These are phyloP conservation scores for Gossypium rotundifolium DNA, from an alignment of 345 rosid species.

Conservation along the genomic window DNA sequence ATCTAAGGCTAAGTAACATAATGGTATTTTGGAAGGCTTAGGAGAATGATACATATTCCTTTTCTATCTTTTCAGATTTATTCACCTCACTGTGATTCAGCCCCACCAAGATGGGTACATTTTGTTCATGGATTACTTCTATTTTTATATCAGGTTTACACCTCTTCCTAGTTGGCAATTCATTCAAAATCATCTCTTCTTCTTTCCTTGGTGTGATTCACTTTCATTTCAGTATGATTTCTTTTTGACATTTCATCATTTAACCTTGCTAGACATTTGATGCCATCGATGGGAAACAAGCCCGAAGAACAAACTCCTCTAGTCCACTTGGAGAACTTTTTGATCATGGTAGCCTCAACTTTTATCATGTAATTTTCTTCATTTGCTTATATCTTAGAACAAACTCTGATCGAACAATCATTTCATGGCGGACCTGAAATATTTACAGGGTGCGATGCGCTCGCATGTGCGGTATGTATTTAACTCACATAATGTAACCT, in stretches of 20 bases:
- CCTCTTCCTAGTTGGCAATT: background rate
- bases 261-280: conserved; percentile 71
- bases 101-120: conserved; percentile 97
- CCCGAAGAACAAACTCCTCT: conserved; percentile 76
- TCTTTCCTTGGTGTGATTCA: too few species aligned
- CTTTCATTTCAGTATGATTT: background rate
- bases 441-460: conserved; percentile 94
- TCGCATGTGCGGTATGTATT: conserved; percentile 89
- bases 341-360: conserved; percentile 46
- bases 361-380: conserved; percentile 7
- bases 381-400: background rate
- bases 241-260: conserved; percentile 1
- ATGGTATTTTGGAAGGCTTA: background rate
- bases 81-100: conserved; percentile 73
- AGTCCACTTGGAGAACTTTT: conserved; percentile 95
- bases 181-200: too few species aligned
- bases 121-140: conserved; percentile 87
- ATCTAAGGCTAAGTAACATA: too few species aligned
- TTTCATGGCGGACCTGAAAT: conserved; percentile 12
- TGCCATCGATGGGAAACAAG: conserved; percentile 98
- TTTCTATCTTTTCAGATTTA: conserved; percentile 42
- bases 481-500: background rate
- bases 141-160: conserved; percentile 82
- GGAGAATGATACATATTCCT: background rate
- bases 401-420: conserved; percentile 17